These are phyloP conservation scores for Tephrocybe sp. DNA, from an alignment of 768 basidiomycete species.

Conservation along the genomic window DNA sequence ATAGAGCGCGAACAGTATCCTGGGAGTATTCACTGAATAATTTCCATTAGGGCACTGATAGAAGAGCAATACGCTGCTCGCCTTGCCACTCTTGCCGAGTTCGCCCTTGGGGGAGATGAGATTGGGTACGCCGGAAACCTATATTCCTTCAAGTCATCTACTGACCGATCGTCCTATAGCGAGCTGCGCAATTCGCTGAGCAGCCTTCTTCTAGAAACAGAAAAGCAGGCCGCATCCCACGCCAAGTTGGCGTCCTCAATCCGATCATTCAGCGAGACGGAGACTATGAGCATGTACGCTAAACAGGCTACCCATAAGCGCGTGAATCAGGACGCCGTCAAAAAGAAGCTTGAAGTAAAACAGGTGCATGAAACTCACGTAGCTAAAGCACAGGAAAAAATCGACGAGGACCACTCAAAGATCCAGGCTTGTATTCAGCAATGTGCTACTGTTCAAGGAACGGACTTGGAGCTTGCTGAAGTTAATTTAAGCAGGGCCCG, in stretches of 20 bases:
- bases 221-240: slow-evolving; percentile 73
- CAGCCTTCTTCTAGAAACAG: slow-evolving; percentile 78
- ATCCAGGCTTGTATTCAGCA: slow-evolving; percentile 93
- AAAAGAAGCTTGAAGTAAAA: slow-evolving; percentile 87
- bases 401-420: slow-evolving; percentile 81
- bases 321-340: slow-evolving; percentile 66
- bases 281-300: slow-evolving; percentile 53
- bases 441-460: slow-evolving; percentile 77
- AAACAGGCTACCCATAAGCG: slow-evolving; percentile 72
- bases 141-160: neutral
- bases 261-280: slow-evolving; percentile 66
- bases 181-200: slow-evolving; percentile 81
- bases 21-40: neutral
- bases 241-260: slow-evolving; percentile 69
- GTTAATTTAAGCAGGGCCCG: slow-evolving; percentile 79
- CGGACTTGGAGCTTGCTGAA: slow-evolving; percentile 84
- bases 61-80: slow-evolving; percentile 94
- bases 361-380: slow-evolving; percentile 84
- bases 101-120: slow-evolving; percentile 80
- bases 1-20: slow-evolving; percentile 19
- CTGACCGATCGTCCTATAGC: slow-evolving; percentile 34
- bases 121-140: slow-evolving; percentile 67
- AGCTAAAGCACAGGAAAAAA: slow-evolving; percentile 83
- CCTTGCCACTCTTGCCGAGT: slow-evolving; percentile 72
- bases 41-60: slow-evolving; percentile 66